Percentiles rank a stretch among this genome's conserved stretches.
These are phyloP conservation scores for Termitomyces sp. DNA, from an alignment of 1,284 basidiomycete species.

Conservation along the genomic window DNA sequence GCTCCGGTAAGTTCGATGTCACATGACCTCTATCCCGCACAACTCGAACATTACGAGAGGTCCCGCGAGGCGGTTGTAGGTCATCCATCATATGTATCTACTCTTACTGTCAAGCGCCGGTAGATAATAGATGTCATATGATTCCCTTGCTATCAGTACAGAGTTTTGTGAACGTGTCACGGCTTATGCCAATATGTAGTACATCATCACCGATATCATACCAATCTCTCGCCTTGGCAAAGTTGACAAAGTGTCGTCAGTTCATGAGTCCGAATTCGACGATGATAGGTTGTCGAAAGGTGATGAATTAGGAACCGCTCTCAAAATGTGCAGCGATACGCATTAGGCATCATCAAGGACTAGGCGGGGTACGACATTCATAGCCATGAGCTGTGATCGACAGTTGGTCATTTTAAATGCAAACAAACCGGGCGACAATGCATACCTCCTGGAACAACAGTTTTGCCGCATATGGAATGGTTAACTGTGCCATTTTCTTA, in stretches of 20 bases:
- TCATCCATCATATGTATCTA: no score
- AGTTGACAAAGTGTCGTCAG: neutral
- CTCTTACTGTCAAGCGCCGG: no score
- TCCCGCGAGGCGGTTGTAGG: no score
- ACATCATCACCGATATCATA: neutral
- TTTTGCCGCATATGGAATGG: conserved; percentile 98
- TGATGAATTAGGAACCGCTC: neutral
- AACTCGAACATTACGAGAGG: neutral
- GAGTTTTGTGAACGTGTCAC: neutral
- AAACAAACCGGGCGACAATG: conserved; percentile 10
- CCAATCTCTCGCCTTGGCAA: neutral
- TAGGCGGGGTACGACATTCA: conserved; percentile 88
- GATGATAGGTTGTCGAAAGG: conserved; percentile 5
- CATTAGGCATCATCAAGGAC: conserved; percentile 74
- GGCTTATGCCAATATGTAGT: neutral
- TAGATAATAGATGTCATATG: neutral
- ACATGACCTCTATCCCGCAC: conserved; percentile 15
- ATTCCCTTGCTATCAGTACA: neutral
- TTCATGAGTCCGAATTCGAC: neutral
- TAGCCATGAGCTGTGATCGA: conserved; percentile 75
- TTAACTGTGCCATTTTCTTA: conserved; percentile 93
- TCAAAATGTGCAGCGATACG: neutral
- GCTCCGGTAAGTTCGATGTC: no score
- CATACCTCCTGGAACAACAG: conserved; percentile 93
- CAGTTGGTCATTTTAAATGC: conserved; percentile 9